Evolutionary conservation across 1,284 basidiomycete genomes (phyloP).

Genomic region (Ustilago trichophora): DNA sequence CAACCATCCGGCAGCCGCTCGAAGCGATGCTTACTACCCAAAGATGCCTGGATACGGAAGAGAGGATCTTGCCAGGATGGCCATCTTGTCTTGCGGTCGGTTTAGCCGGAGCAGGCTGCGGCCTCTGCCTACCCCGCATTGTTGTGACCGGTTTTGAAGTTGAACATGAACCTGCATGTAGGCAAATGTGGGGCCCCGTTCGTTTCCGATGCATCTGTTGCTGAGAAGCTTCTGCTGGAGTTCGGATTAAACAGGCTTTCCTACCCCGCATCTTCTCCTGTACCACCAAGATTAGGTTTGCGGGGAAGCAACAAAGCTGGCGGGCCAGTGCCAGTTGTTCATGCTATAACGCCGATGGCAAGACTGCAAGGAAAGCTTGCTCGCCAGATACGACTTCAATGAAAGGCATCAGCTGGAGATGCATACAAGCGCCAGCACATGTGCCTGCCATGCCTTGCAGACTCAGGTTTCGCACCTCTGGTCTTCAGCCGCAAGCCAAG

Average conservation of each 20-base stretch:
- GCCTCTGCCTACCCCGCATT: neutral
- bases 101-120: neutral
- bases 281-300: neutral
- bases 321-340: no score
- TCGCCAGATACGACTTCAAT: no score
- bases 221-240: neutral
- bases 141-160: neutral
- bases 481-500: no score
- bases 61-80: no score
- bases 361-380: no score
- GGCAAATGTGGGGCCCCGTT: conserved; percentile 7
- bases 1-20: no score
- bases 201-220: neutral
- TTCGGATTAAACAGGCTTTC: conserved; percentile 9
- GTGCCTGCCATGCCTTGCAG: neutral
- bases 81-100: no score
- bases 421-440: conserved; percentile 2
- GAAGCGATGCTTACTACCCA: no score
- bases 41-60: no score
- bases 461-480: no score
- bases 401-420: neutral
- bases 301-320: no score
- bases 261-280: neutral
- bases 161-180: neutral
- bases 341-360: no score